A percentile compares a stretch with the other conserved stretches of the same genome.
These are phyloP conservation scores for Cordyceps javanica DNA, from an alignment of 2,329 filamentous ascomycete genomes.

Conservation along the genomic window DNA sequence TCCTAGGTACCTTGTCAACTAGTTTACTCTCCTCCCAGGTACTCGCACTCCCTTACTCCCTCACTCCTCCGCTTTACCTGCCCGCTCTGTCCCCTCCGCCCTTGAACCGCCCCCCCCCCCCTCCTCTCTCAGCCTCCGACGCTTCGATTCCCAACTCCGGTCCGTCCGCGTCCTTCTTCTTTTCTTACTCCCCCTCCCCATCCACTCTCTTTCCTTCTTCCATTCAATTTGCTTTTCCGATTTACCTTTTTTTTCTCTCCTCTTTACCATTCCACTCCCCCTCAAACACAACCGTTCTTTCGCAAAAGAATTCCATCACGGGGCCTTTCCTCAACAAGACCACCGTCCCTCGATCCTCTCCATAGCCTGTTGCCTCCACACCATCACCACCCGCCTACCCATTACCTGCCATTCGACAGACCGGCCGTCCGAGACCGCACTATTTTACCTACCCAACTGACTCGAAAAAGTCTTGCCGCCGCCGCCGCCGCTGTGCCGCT, in stretches of 20 bases:
- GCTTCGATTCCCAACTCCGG: constrained; percentile 1
- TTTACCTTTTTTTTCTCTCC: too few species aligned
- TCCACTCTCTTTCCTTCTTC: not conserved
- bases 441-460: not conserved
- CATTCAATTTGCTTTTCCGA: too few species aligned
- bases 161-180: not conserved
- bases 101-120: too few species aligned
- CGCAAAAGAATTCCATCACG: not conserved
- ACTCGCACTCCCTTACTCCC: too few species aligned
- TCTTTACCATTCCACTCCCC: too few species aligned
- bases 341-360: not conserved
- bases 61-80: not conserved
- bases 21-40: too few species aligned
- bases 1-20: too few species aligned
- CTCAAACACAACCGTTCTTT: not conserved
- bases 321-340: not conserved
- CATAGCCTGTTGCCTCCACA: not conserved
- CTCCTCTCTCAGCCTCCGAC: not conserved
- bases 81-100: too few species aligned
- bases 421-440: not conserved
- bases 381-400: not conserved
- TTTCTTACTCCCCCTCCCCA: not conserved
- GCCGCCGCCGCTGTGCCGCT: not conserved
- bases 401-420: not conserved
- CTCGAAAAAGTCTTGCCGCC: not conserved